A percentile compares a stretch with the other conserved stretches of the same genome.
Evolutionary conservation across 2,329 filamentous ascomycete genomes (phyloP).

Genomic region (Colletotrichum kahawae): DNA sequence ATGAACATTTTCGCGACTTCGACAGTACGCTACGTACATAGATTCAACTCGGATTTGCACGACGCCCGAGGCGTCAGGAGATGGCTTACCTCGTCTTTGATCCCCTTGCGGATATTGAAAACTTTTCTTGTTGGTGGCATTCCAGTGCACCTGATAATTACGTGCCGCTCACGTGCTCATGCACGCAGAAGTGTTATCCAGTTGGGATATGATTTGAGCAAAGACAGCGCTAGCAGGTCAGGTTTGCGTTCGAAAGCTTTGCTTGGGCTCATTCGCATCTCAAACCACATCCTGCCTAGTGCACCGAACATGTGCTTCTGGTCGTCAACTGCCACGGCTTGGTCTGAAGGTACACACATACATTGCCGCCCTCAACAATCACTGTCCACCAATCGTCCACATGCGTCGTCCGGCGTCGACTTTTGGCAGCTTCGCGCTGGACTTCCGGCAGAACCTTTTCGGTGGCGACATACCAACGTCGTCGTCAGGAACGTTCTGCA

Average conservation of each 20-base stretch:
- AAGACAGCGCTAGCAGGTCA: neutral
- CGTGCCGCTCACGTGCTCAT: neutral
- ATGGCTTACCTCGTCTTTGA: neutral
- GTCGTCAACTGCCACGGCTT: neutral
- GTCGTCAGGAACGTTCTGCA: neutral
- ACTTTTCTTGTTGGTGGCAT: neutral
- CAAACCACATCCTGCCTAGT: slow-evolving; percentile 1
- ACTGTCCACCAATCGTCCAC: neutral
- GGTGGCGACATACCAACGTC: neutral
- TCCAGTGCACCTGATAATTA: neutral
- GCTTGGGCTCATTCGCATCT: neutral
- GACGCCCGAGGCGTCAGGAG: neutral
- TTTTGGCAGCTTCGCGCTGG: neutral
- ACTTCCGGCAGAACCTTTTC: neutral
- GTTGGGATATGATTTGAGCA: neutral
- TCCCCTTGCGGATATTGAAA: neutral
- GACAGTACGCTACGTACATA: neutral
- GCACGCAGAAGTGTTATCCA: neutral
- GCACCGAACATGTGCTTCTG: neutral
- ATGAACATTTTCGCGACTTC: neutral
- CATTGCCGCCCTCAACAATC: neutral
- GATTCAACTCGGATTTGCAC: neutral
- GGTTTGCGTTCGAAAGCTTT: neutral
- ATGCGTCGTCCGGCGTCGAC: neutral
- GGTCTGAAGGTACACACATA: neutral